A percentile compares a stretch with the other conserved stretches of the same genome.
Evolutionary conservation across 495 filamentous ascomycete species (phyloP).

Genomic region (Lasiosphaeriaceae sp.): DNA sequence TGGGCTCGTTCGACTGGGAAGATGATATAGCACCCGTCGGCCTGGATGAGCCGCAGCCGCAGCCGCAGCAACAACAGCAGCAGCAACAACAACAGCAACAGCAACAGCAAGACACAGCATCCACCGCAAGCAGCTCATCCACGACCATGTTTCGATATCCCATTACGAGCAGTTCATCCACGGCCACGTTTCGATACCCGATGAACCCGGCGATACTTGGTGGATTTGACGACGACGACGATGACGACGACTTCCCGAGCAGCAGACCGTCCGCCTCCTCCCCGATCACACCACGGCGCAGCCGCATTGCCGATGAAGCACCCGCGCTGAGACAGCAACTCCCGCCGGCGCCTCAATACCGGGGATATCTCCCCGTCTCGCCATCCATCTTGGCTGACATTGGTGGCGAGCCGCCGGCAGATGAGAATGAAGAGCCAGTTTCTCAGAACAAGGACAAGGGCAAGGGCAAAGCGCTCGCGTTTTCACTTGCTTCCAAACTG

Average conservation of each 20-base stretch:
- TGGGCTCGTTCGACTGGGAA: conserved; percentile 8
- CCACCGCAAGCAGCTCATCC: neutral
- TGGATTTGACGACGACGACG: too few species aligned
- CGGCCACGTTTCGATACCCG: neutral
- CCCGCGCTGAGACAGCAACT: too few species aligned
- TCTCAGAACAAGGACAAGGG: too few species aligned
- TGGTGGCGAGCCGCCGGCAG: too few species aligned
- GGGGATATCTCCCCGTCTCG: neutral
- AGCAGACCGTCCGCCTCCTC: neutral
- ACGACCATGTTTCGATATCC: neutral
- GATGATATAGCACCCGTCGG: neutral
- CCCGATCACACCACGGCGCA: neutral
- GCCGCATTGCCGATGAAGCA: too few species aligned
- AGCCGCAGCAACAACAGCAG: too few species aligned
- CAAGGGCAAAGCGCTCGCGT: neutral
- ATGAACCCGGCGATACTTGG: neutral
- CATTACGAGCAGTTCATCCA: neutral
- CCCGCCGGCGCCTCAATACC: neutral
- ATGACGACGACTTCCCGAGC: neutral
- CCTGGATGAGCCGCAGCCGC: too few species aligned
- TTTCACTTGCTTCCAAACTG: too few species aligned
- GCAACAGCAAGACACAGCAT: neutral
- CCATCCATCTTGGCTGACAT: neutral
- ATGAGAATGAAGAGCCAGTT: too few species aligned
- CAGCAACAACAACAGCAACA: neutral